phyloP scores from a whole-genome alignment of 2,329 filamentous ascomycete genomes.

The Ophiostoma himal-ulmi region DNA sequence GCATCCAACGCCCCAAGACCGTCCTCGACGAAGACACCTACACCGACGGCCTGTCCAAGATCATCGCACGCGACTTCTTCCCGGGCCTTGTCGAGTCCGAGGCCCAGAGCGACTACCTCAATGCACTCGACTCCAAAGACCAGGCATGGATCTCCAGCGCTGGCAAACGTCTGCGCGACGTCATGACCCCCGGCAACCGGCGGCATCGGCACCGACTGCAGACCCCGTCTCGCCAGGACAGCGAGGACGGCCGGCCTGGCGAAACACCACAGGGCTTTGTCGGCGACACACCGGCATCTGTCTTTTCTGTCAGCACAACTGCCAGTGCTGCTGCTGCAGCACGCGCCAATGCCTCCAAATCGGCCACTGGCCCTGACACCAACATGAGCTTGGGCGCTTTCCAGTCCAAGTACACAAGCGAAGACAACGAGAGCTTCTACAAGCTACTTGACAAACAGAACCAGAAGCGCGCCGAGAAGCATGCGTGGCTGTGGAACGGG shows the following conservation, averaged over 20 bases:
- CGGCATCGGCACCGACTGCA: slow-evolving; percentile 16
- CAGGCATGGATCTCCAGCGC: slow-evolving; percentile 80
- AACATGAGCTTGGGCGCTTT: slow-evolving; percentile 79
- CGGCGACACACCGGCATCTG: slow-evolving; percentile 68
- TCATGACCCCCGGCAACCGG: slow-evolving; percentile 70
- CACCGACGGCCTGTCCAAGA: slow-evolving; percentile 81
- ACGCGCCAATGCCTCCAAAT: not conserved
- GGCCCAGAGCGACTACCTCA: slow-evolving; percentile 84
- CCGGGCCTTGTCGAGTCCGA: slow-evolving; percentile 82
- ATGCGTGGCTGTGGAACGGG: slow-evolving; percentile 80
- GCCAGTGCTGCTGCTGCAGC: not conserved
- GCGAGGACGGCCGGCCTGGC: slow-evolving; percentile 24
- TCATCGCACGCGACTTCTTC: slow-evolving; percentile 95
- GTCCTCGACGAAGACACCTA: slow-evolving; percentile 93
- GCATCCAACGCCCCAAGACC: slow-evolving; percentile 82
- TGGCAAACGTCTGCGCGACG: slow-evolving; percentile 62
- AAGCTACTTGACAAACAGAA: slow-evolving; percentile 88
- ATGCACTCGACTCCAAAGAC: slow-evolving; percentile 83
- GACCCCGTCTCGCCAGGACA: not conserved
- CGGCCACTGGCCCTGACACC: slow-evolving; percentile 50
- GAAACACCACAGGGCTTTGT: slow-evolving; percentile 61
- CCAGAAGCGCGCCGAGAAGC: slow-evolving; percentile 72
- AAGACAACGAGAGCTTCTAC: slow-evolving; percentile 97
- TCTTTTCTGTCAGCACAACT: slow-evolving; percentile 28
- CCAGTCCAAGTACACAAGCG: slow-evolving; percentile 89